Evolutionary conservation across 75 land plant species (phyloP).

Genomic region (Sequoiadendron giganteum): DNA sequence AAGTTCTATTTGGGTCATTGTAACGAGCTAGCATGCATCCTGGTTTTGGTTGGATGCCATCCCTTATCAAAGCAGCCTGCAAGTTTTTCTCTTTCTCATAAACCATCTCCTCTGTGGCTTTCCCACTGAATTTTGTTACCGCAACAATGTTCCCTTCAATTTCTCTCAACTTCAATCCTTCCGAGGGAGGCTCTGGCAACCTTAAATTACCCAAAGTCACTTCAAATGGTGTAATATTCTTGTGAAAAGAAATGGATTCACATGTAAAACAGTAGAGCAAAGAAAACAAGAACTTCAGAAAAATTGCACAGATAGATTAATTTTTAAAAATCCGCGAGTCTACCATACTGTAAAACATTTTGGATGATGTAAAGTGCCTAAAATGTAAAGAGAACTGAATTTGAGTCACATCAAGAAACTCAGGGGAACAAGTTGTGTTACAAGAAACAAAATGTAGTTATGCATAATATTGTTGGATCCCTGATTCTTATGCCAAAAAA

Average conservation of each 20-base stretch:
- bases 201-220: slow-evolving; percentile 29
- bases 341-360: neutral
- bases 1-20: slow-evolving; percentile 91
- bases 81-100: slow-evolving; percentile 51
- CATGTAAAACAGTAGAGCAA: neutral
- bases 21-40: slow-evolving; percentile 92
- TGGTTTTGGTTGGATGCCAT: slow-evolving; percentile 58
- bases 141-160: slow-evolving; percentile 75
- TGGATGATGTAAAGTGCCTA: neutral
- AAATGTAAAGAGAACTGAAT: neutral
- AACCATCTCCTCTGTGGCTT: slow-evolving; percentile 70
- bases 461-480: neutral
- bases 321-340: neutral
- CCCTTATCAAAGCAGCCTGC: slow-evolving; percentile 45
- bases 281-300: neutral
- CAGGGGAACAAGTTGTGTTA: neutral
- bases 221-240: neutral
- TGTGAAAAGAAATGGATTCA: neutral
- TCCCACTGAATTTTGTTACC: slow-evolving; percentile 78
- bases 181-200: slow-evolving; percentile 66
- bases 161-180: slow-evolving; percentile 49
- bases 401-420: neutral
- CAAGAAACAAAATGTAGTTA: neutral
- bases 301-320: neutral
- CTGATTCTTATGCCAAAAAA: too few species aligned